These are phyloP conservation scores for Corynascus novoguineensis DNA, from an alignment of 495 filamentous ascomycete genomes.

Conservation along the genomic window DNA sequence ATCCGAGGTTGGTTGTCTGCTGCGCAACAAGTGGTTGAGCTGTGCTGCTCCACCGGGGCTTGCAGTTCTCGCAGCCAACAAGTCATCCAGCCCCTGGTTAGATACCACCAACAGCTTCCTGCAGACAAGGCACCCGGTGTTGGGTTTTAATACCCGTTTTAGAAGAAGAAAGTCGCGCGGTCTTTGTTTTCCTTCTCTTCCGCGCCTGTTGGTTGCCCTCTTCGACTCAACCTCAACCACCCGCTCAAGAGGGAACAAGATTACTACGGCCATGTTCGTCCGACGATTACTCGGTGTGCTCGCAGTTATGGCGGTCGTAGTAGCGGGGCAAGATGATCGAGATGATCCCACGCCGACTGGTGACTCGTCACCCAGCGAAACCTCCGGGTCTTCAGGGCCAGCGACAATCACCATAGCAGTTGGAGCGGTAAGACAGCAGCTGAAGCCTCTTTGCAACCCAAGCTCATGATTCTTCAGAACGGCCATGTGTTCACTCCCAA, in stretches of 20 bases:
- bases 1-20: background rate
- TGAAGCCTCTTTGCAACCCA: background rate
- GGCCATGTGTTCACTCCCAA: constrained; percentile 34
- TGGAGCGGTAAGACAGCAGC: constrained; percentile 26
- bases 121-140: background rate
- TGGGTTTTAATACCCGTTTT: constrained; percentile 2
- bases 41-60: background rate
- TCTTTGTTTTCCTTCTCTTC: background rate
- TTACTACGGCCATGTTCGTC: constrained; percentile 13
- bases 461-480: constrained; percentile 20
- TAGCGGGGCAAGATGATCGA: constrained; percentile 3
- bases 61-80: constrained; percentile 10
- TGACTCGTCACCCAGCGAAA: background rate
- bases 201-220: constrained; percentile 4
- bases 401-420: constrained; percentile 27
- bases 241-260: background rate
- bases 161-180: background rate
- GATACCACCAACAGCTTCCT: constrained; percentile 7
- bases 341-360: too few species aligned
- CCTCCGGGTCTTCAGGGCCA: constrained; percentile 14
- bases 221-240: background rate
- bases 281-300: constrained; percentile 2
- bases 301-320: constrained; percentile 6
- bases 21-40: background rate
- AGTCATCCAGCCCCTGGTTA: constrained; percentile 7